These are phyloP conservation scores for Acanthamoeba royreba DNA, from an alignment of 208 protist species.

Conservation along the genomic window DNA sequence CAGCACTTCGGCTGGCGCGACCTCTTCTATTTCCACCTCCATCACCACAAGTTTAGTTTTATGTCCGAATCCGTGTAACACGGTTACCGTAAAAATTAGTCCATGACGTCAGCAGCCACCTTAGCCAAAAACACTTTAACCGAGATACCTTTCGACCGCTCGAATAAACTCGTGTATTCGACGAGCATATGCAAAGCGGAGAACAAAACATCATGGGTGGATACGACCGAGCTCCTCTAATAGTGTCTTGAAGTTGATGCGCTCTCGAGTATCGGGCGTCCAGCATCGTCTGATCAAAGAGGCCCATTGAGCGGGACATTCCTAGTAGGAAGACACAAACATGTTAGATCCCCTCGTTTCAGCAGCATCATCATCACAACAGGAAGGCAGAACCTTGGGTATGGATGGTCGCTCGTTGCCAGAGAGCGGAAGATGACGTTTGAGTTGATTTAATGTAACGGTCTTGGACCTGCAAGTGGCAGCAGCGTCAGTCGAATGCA, in stretches of 20 bases:
- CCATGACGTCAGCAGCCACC: too few species aligned
- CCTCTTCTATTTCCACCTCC: too few species aligned
- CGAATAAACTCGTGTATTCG: too few species aligned
- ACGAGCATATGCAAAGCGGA: too few species aligned
- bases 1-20: too few species aligned
- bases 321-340: background rate
- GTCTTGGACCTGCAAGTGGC: background rate
- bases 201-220: background rate
- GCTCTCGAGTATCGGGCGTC: background rate
- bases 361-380: background rate
- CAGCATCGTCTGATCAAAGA: background rate
- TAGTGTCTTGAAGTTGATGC: background rate
- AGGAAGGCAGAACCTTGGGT: background rate
- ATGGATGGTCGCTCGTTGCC: background rate
- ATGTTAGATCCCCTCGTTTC: background rate
- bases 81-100: too few species aligned
- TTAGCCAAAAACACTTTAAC: too few species aligned
- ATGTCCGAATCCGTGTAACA: too few species aligned
- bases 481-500: background rate
- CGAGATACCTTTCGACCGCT: too few species aligned
- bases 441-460: background rate
- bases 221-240: background rate
- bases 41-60: too few species aligned
- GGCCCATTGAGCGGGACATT: background rate
- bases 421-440: background rate